Conservation (phyloP, 305 asterid genomes). For the Plantago rigida region DNA sequence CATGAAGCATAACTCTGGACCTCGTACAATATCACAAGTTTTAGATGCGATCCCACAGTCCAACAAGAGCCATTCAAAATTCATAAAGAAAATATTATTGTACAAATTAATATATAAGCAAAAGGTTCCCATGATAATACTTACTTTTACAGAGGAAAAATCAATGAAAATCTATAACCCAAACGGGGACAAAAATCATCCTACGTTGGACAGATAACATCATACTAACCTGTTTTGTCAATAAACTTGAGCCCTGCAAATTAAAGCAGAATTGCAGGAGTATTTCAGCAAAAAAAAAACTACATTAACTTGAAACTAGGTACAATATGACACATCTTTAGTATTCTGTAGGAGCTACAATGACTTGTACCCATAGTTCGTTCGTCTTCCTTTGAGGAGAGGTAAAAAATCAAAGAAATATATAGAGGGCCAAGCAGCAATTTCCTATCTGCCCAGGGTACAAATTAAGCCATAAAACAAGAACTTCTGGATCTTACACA, state of each 20-base stretch:
- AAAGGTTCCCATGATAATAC: conserved; percentile 22
- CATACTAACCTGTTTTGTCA: conserved; percentile 26
- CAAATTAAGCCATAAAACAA: conserved; percentile 28
- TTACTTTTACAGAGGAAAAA: conserved; percentile 36
- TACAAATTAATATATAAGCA: conserved; percentile 40
- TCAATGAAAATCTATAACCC: conserved; percentile 30
- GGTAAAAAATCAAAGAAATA: conserved; percentile 29
- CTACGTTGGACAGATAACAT: conserved; percentile 39
- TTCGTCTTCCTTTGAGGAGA: conserved; percentile 40
- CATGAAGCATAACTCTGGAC: no score
- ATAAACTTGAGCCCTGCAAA: conserved; percentile 45
- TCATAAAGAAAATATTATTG: conserved; percentile 9
- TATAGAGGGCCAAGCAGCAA: conserved; percentile 37
- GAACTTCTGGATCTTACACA: conserved; percentile 25
- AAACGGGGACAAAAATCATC: conserved; percentile 40
- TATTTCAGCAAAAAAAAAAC: conserved; percentile 41
- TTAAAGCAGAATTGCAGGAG: conserved; percentile 41
- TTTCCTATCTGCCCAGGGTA: conserved; percentile 29
- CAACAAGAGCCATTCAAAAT: no score
- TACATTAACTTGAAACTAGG: conserved; percentile 47
- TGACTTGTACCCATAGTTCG: conserved; percentile 43
- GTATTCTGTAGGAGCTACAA: conserved; percentile 45
- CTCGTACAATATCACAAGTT: no score
- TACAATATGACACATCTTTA: conserved; percentile 36
- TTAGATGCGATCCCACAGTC: no score